phyloP scores from a whole-genome alignment of 345 rosid genomes.

The Syzygium jambos region DNA sequence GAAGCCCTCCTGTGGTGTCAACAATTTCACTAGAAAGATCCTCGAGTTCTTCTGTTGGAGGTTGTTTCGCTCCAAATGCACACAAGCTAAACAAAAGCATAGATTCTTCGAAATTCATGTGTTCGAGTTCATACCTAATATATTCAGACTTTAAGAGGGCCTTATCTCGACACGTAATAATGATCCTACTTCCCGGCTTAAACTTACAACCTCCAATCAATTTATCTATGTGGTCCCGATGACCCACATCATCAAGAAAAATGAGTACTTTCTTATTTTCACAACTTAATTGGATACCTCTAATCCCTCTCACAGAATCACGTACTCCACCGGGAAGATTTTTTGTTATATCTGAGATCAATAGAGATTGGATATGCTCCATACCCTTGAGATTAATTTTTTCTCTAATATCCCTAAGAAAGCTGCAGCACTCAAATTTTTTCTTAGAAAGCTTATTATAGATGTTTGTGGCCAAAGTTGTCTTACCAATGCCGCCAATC shows the following conservation, averaged over 20 bases:
- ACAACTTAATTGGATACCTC: accelerated
- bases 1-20: not conserved
- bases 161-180: not conserved
- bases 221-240: accelerated
- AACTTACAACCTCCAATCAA: not conserved
- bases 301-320: accelerated
- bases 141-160: accelerated
- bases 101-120: accelerated
- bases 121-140: not conserved
- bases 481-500: too few relatives aligned
- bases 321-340: accelerated
- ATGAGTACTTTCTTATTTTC: not conserved
- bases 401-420: too few relatives aligned
- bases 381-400: accelerated
- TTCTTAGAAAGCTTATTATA: too few relatives aligned
- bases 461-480: too few relatives aligned
- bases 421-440: accelerated
- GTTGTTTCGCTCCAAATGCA: not conserved
- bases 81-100: not conserved
- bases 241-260: accelerated
- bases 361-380: not conserved
- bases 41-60: not conserved
- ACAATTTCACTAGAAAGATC: not conserved
- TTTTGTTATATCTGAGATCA: accelerated
- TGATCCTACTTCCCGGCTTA: accelerated